Evolutionary conservation across 2,329 filamentous ascomycete genomes (phyloP), one percentile per base, ranked within the genome.

Genomic region (Cadophora luteo-olivacea): DNA sequence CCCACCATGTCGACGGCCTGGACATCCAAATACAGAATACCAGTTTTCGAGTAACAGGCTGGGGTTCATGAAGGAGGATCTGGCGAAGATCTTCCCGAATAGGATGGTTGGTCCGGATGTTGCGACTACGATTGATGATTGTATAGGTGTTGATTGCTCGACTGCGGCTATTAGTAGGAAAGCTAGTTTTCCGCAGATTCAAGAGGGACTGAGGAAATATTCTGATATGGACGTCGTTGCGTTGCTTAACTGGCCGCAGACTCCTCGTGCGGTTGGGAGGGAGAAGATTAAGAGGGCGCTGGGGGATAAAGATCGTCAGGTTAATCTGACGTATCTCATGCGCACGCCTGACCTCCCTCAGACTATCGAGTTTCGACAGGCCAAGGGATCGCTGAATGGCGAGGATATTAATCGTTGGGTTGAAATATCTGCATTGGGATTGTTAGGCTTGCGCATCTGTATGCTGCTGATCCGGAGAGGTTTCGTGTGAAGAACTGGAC

Each of bases 281-380:
- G 29, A 64, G 33, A 64, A 52, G 7, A 32, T 32, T 22, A 41
- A 41, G 12, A 24, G 49, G n/a, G 24, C 25, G 16, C 45, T 52
- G 3, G 49, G 72, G 60, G 64, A 72, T 38, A 49, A 66, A 45
- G 62, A 66, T 38, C 67, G 70, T 0, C 62, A 71, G 1, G 71
- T 74, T 0, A 76, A 74, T 60, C 72, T 75, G 19, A 69, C 60
- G 3, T n/a, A 38, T n/a, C 11, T 36, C 48, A 48, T 38, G 66
- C 67, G 64, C 29, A 48, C 22, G 19, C 48, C 57, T 5, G 4
- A 16, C 5, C 49, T 32, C n/a, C 66, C 73, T 24, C 52, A 54
- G 55, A 74, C 73, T 1, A 69, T 75, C 22, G 72, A 76, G 22
- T 76, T 76, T 38, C 71, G 75, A 36, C 73, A 76, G 62, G 72